Evolutionary conservation across 495 filamentous ascomycete genomes (phyloP), one percentile per base, ranked within the genome.

Genomic region (Neurospora africana): DNA sequence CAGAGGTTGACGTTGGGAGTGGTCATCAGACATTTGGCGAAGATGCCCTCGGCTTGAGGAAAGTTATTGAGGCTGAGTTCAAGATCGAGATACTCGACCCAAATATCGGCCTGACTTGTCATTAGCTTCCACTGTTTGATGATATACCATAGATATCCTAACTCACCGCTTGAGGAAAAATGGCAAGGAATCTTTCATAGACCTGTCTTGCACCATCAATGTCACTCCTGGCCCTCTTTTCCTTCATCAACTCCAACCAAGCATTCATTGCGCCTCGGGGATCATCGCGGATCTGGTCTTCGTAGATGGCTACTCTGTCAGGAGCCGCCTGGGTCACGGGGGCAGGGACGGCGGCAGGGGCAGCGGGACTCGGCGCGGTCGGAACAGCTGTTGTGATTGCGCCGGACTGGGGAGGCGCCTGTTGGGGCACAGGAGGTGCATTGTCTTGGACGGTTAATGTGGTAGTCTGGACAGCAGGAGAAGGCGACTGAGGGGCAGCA

Each of bases 121-220:
- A 70, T 84, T 77, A 83, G 79, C 68, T 71, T 58, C 0, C 13
- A 75, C 13, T 38, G 23, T 19, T 39, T 13, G 15, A 43, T 9
- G 5, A n/a, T n/a, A n/a, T 23, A 4, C 58, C 37, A 43, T 27
- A 5, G 15, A 70, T 61, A 73, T 61, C 69, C 36, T 30, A 9
- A 88, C 96, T 87, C 90, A 98, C 95, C 72, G 94, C 91, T 77
- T 91, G 87, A 3, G 96, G 96, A 77, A 97, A 99, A 40, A 94
- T 81, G 74, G 88, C 87, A 76, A 99, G 85, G 77, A 98, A 97
- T 44, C 91, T 87, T 70, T 97, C 92, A 76, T 94, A 98, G 23
- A 90, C 88, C 70, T 86, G 86, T 70, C 95, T 90, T 23, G 91
- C 89, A 75, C 93, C 92, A 71, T 95, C 91, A 70, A 93, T 80